Evolutionary conservation across 1,284 basidiomycete species (phyloP).

Genomic region (Apiotrichum porosum): DNA sequence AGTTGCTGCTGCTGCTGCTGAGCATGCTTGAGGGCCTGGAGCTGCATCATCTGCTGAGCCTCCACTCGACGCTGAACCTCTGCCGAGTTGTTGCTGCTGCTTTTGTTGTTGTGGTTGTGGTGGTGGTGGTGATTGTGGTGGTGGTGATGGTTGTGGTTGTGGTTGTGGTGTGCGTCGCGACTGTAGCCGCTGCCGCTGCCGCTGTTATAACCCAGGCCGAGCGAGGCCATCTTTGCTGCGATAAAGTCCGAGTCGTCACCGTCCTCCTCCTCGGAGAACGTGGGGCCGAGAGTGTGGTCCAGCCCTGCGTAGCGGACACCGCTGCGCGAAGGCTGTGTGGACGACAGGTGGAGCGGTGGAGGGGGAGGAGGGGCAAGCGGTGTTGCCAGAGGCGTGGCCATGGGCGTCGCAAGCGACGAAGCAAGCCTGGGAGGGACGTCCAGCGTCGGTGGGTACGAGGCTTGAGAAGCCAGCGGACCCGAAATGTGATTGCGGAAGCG

Average conservation of each 20-base stretch:
- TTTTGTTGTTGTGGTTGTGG: neutral
- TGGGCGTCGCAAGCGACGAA: slow-evolving; percentile 4
- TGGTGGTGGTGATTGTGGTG: slow-evolving; percentile 6
- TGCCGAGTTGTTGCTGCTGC: neutral
- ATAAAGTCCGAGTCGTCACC: slow-evolving; percentile 43
- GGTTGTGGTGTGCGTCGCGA: neutral
- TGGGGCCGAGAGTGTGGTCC: slow-evolving; percentile 41
- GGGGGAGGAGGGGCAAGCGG: slow-evolving; percentile 14
- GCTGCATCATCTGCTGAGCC: slow-evolving; percentile 13
- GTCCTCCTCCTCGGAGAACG: slow-evolving; percentile 43
- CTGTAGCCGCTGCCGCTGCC: slow-evolving; percentile 8
- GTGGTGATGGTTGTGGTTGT: neutral
- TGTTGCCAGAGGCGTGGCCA: slow-evolving; percentile 8
- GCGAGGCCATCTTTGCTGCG: slow-evolving; percentile 35
- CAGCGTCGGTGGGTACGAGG: slow-evolving; percentile 4
- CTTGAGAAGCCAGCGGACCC: neutral
- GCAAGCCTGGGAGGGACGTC: slow-evolving; percentile 16
- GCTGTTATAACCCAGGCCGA: slow-evolving; percentile 18
- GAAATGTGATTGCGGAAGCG: slow-evolving; percentile 12
- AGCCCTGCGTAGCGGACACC: slow-evolving; percentile 23
- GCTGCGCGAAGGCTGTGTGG: slow-evolving; percentile 7
- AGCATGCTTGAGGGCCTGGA: slow-evolving; percentile 7
- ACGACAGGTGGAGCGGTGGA: slow-evolving; percentile 8
- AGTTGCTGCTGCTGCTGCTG: slow-evolving; percentile 1
- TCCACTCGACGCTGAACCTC: slow-evolving; percentile 14